Evolutionary conservation across 2,329 filamentous ascomycete genomes (phyloP).

Genomic region (Blumeria graminis): DNA sequence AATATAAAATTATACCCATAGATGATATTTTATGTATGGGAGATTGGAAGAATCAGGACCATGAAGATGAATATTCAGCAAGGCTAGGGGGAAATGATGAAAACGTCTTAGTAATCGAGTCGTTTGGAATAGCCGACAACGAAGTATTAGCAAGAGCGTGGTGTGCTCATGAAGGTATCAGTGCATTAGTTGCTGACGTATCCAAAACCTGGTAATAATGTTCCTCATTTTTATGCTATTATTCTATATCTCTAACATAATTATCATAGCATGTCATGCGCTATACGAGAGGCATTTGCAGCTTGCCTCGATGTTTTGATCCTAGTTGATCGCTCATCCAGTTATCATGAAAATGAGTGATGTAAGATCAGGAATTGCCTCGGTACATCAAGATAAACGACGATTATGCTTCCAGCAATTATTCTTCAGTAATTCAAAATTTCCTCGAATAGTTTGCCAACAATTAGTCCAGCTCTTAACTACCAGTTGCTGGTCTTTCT

Average conservation of each 20-base stretch:
- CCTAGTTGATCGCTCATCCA: constrained; percentile 25
- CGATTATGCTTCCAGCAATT: too few relatives aligned
- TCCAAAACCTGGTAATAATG: constrained; percentile 29
- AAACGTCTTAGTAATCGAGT: constrained; percentile 46
- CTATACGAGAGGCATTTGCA: constrained; percentile 52
- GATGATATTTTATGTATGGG: constrained; percentile 40
- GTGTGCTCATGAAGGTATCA: constrained; percentile 54
- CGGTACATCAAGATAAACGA: too few relatives aligned
- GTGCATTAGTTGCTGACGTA: constrained; percentile 44
- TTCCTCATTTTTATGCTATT: not conserved
- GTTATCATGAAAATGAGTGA: too few relatives aligned
- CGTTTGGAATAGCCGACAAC: constrained; percentile 49
- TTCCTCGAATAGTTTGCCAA: too few relatives aligned
- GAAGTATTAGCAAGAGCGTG: constrained; percentile 54
- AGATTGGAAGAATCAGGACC: constrained; percentile 28
- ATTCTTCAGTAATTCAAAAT: too few relatives aligned
- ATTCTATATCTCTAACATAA: not conserved
- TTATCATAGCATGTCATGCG: constrained; percentile 32
- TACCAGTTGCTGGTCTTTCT: too few relatives aligned
- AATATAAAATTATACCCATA: constrained; percentile 30
- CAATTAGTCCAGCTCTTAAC: too few relatives aligned
- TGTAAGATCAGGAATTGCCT: too few relatives aligned
- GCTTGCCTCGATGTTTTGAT: constrained; percentile 51
- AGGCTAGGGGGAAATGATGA: constrained; percentile 26
- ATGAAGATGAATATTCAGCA: not conserved